Evolutionary conservation across 1,284 basidiomycete species (phyloP), one percentile per base, ranked within the genome.

Genomic region (Phylloporus sp.): DNA sequence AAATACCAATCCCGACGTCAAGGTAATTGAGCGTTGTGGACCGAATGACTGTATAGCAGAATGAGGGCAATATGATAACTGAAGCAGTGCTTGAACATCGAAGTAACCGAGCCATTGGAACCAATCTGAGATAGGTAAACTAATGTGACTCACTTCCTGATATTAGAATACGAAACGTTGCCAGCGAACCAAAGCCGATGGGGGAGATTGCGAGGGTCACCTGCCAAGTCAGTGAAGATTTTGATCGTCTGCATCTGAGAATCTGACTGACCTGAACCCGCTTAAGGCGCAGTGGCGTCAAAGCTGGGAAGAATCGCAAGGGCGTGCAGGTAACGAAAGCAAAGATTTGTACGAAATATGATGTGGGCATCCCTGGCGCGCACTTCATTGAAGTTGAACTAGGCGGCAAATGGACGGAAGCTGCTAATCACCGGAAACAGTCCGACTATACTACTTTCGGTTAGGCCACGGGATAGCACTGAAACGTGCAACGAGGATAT

Each of bases 331-430:
- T 55, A 45, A 66, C 37, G 43, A 64, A 49, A 49, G 45, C 62
- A 25, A 62, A 32, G 41, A 58, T 57, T 29, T 59, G 61, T 41
- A 60, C 35, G 37, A 64, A 59, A 63, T 7, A 27, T 35, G 20
- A 32, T 52, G 25, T 39, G 10, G 55, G 55, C 55, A 67, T 43
- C 59, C 58, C 37, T 29, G 45, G n/a, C 15, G 60, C 35, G 25
- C 45, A 52, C 63, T 32, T 56, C 47, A 45, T 57, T 47, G 37
- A 43, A 14, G 37, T n/a, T n/a, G n/a, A n/a, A n/a, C 35, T 64
- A 35, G 56, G 66, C 74, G 66, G 73, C 58, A 68, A 72, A 55
- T 62, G 45, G 41, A 68, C 77, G 77, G 74, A 67, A 43, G 65
- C 3, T 63, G 10, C 56, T 47, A 76, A 77, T 58, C 66, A 27